phyloP scores from a whole-genome alignment of 495 filamentous ascomycete genomes.

The Podospora didyma region DNA sequence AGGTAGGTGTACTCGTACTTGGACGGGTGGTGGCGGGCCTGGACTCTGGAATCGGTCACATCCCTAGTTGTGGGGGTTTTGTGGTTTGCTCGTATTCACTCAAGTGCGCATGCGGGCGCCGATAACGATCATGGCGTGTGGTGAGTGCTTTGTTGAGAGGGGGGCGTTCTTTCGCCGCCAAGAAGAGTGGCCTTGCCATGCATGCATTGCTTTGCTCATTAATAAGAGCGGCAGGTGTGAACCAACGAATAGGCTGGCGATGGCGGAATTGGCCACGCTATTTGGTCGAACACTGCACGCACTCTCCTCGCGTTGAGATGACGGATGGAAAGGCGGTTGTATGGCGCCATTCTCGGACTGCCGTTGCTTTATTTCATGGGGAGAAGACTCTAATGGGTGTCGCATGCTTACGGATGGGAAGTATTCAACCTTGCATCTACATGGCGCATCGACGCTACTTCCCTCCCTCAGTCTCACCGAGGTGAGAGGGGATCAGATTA shows the following conservation, averaged over 20 bases:
- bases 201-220: neutral
- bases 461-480: neutral
- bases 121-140: neutral
- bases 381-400: neutral
- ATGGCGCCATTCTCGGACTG: neutral
- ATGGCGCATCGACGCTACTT: no score
- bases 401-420: neutral
- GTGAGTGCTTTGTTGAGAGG: neutral
- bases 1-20: no score
- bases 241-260: neutral
- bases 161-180: neutral
- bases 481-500: neutral
- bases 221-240: constrained; percentile 1
- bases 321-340: neutral
- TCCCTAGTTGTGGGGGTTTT: neutral
- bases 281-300: neutral
- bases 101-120: neutral
- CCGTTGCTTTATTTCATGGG: neutral
- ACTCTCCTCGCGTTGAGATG: neutral
- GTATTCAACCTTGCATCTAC: neutral
- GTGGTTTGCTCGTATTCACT: neutral
- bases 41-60: neutral
- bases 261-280: neutral
- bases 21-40: neutral
- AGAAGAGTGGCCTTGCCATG: neutral